These are phyloP conservation scores for Cyberlindnera suaveolens DNA, from an alignment of 805 yeast species.

Conservation along the genomic window DNA sequence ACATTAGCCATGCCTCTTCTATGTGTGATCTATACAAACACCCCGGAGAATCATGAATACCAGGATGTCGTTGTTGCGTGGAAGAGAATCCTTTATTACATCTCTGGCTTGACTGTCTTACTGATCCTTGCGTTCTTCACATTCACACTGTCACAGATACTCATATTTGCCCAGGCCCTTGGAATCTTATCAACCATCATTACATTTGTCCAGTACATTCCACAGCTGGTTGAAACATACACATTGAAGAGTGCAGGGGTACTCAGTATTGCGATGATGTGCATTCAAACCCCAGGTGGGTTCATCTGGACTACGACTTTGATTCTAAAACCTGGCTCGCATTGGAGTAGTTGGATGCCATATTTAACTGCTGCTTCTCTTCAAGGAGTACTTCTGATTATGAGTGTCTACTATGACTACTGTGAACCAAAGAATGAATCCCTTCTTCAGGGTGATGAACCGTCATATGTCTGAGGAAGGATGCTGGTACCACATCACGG, in stretches of 20 bases:
- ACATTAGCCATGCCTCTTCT: constrained; percentile 51
- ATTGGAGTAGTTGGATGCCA: constrained; percentile 86
- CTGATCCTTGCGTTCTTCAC: constrained; percentile 28
- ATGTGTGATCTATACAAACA: constrained; percentile 42
- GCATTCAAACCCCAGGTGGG: constrained; percentile 88
- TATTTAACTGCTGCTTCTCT: constrained; percentile 64
- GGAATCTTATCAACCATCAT: constrained; percentile 62
- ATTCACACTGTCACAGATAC: constrained; percentile 4
- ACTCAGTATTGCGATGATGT: constrained; percentile 73
- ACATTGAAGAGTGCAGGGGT: constrained; percentile 72
- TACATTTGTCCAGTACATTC: constrained; percentile 69
- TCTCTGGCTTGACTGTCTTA: constrained; percentile 24
- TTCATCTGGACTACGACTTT: constrained; percentile 71
- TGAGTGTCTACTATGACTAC: constrained; percentile 52
- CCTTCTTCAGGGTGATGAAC: not conserved
- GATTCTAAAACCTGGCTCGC: constrained; percentile 64
- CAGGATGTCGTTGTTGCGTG: constrained; percentile 34
- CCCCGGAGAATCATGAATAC: constrained; percentile 37
- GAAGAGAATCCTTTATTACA: constrained; percentile 34
- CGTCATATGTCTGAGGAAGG: not conserved
- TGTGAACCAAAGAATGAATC: not conserved
- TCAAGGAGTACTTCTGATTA: constrained; percentile 52
- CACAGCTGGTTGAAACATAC: constrained; percentile 71
- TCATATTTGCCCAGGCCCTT: constrained; percentile 47
- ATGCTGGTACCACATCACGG: not conserved